These are phyloP conservation scores for Curvularia lunata DNA, from an alignment of 2,329 filamentous ascomycete species.

Conservation along the genomic window DNA sequence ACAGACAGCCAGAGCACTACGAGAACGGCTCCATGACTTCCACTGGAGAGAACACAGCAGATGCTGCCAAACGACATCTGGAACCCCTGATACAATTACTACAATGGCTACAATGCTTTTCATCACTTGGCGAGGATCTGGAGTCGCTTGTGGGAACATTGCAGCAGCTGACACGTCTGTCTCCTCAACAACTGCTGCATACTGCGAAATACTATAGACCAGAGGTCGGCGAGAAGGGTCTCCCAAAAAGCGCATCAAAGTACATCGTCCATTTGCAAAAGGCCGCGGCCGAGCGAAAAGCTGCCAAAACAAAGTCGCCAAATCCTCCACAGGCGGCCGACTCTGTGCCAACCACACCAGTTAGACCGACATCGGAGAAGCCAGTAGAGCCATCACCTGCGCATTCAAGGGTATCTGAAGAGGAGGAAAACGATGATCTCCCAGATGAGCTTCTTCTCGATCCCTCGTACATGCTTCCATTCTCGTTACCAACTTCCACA, in stretches of 20 bases:
- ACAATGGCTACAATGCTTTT: slow-evolving; percentile 98
- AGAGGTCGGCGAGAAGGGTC: slow-evolving; percentile 91
- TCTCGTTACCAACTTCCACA: slow-evolving; percentile 91
- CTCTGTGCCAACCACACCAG: slow-evolving; percentile 41
- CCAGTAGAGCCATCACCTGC: slow-evolving; percentile 40
- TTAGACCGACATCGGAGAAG: slow-evolving; percentile 34
- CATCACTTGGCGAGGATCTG: slow-evolving; percentile 86
- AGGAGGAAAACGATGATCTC: slow-evolving; percentile 70
- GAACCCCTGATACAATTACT: slow-evolving; percentile 90
- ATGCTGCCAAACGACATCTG: slow-evolving; percentile 82
- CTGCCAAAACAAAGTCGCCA: slow-evolving; percentile 37
- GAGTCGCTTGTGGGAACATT: slow-evolving; percentile 88
- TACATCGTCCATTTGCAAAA: slow-evolving; percentile 82
- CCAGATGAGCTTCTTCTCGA: slow-evolving; percentile 82
- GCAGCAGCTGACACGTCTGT: slow-evolving; percentile 84
- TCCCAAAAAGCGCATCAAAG: slow-evolving; percentile 87
- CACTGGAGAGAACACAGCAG: slow-evolving; percentile 84
- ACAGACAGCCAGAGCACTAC: slow-evolving; percentile 92
- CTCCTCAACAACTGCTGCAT: slow-evolving; percentile 87
- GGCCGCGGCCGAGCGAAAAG: slow-evolving; percentile 64
- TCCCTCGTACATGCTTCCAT: slow-evolving; percentile 89
- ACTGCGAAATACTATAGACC: slow-evolving; percentile 90
- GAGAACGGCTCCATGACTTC: slow-evolving; percentile 87
- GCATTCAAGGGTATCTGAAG: slow-evolving; percentile 46
- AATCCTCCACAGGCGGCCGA: slow-evolving; percentile 45